Percentiles rank a stretch among this genome's conserved stretches.
phyloP scores from a whole-genome alignment of 2,329 filamentous ascomycete species.

The Fusarium marasasianum region DNA sequence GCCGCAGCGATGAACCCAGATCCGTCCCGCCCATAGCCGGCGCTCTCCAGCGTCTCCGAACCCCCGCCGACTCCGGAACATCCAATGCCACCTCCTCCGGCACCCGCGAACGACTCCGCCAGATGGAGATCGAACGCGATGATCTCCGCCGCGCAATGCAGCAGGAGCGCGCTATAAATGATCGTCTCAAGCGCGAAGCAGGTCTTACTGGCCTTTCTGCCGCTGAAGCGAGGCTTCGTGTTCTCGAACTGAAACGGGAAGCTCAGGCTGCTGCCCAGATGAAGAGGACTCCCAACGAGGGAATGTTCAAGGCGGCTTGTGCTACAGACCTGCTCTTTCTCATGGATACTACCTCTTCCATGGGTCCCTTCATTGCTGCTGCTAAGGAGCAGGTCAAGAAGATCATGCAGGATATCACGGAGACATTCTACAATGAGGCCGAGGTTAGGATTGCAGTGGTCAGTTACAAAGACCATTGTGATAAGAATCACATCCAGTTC shows the following conservation, averaged over 20 bases:
- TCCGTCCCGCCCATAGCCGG: neutral
- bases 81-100: constrained; percentile 4
- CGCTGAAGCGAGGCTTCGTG: constrained; percentile 11
- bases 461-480: constrained; percentile 49
- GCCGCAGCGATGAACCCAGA: neutral
- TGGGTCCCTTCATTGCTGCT: constrained; percentile 45
- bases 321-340: constrained; percentile 51
- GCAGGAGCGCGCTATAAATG: constrained; percentile 2
- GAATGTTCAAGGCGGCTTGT: constrained; percentile 47
- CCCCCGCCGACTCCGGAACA: neutral
- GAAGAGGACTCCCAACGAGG: constrained; percentile 18
- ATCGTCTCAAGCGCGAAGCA: constrained; percentile 9
- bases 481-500: constrained; percentile 8
- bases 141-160: constrained; percentile 16
- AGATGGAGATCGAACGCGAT: constrained; percentile 17
- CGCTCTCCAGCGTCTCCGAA: neutral
- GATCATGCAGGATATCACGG: constrained; percentile 47
- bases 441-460: constrained; percentile 50
- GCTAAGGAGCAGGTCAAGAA: constrained; percentile 48
- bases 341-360: constrained; percentile 50
- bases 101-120: constrained; percentile 14
- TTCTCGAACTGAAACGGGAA: constrained; percentile 18
- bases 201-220: constrained; percentile 4
- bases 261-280: constrained; percentile 10
- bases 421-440: constrained; percentile 46